Evolutionary conservation across 768 basidiomycete species (phyloP), one percentile per base, ranked within the genome.

Genomic region (Leucosporidium yakuticum): DNA sequence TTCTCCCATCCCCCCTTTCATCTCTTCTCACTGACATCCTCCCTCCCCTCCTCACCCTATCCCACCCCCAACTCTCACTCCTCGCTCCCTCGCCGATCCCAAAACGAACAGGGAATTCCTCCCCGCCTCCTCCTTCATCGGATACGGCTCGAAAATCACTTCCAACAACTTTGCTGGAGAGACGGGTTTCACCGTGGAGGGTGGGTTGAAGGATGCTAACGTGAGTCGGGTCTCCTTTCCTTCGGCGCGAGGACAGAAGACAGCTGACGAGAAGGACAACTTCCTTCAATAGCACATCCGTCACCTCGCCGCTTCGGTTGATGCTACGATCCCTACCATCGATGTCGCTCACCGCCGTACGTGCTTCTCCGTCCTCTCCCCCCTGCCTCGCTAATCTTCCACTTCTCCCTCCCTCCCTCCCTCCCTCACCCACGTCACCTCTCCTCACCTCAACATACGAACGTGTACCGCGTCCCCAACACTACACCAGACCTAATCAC

Each of bases 161-260:
- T 80, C 85, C 63, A 86, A 91, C 78, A 80, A 84, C 44, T 94
- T 92, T 75, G 87, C 90, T 65, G 88, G 85, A 27, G 80, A 83
- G 14, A 80, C 79, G 23, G 92, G 91, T 20, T 93, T 95, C 77
- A 80, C 86, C 19, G 84, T 93, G 59, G 86, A 89, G 56, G 55
- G 55, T 36, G 92, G 90, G 23, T 85, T 95, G 75, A 91, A 91
- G 75, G 91, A 93, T 75, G 87, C 89, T 0, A 79, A 83, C 55
- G 83, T 80, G 36, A 39, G 58, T 48, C 9, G 4, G 36, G 12
- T 32, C 60, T 62, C 47, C 36, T 69, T 50, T 70, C 51, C 53
- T 65, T 29, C n/a, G n/a, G n/a, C n/a, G n/a, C n/a, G n/a, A n/a
- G n/a, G n/a, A n/a, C n/a, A n/a, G n/a, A n/a, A n/a, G n/a, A n/a